These are phyloP conservation scores for Fraxinus angustifolia DNA, from an alignment of 305 asterid genomes.

Conservation along the genomic window DNA sequence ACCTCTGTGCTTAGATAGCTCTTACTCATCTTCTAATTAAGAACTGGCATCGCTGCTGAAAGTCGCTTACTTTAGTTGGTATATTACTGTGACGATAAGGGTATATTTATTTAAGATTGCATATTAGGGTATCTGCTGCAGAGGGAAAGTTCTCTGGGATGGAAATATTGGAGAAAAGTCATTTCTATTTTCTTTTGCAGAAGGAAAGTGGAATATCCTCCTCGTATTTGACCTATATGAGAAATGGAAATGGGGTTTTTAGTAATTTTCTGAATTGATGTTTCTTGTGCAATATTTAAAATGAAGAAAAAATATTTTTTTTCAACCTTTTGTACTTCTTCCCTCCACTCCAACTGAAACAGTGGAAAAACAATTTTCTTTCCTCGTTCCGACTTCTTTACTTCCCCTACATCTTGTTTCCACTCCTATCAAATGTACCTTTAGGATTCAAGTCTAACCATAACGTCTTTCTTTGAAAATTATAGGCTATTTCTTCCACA, in stretches of 20 bases:
- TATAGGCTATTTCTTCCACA: neutral
- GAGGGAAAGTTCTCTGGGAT: neutral
- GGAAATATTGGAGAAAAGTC: neutral
- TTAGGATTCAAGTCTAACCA: neutral
- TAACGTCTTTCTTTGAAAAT: neutral
- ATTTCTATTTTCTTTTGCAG: neutral
- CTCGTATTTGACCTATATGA: neutral
- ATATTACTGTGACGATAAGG: neutral
- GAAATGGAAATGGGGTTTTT: neutral
- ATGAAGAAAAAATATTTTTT: neutral
- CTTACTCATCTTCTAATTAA: neutral
- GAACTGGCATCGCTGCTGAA: neutral
- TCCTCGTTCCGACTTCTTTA: neutral
- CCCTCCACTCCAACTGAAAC: neutral
- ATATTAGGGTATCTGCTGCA: neutral
- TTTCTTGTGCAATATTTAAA: neutral
- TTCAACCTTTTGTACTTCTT: neutral
- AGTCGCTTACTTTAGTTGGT: neutral
- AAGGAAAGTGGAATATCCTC: neutral
- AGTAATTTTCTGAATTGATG: neutral
- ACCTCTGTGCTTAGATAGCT: neutral
- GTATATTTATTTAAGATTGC: neutral
- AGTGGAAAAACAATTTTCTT: neutral
- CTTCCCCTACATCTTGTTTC: neutral
- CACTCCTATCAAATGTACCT: neutral